phyloP scores from a whole-genome alignment of 345 rosid species.

The Chamaenerion angustifolium region DNA sequence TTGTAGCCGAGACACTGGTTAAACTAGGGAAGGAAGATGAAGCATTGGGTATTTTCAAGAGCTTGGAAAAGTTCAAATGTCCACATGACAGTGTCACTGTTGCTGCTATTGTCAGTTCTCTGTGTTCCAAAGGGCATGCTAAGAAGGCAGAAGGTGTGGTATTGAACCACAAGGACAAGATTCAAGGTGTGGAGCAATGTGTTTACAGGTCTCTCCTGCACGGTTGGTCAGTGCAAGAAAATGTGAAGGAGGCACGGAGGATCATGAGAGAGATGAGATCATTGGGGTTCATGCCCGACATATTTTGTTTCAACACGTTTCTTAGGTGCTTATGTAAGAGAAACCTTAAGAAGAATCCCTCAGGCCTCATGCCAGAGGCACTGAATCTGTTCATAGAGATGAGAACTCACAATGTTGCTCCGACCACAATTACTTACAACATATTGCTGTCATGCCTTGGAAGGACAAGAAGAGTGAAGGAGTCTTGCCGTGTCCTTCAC shows the following conservation, averaged over 20 bases:
- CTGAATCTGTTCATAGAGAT: constrained; percentile 81
- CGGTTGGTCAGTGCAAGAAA: constrained; percentile 56
- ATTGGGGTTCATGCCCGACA: constrained; percentile 34
- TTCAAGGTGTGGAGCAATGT: constrained; percentile 28
- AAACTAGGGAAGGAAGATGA: constrained; percentile 64
- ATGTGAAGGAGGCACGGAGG: constrained; percentile 58
- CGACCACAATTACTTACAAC: constrained; percentile 58
- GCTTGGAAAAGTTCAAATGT: constrained; percentile 65
- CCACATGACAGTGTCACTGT: constrained; percentile 41
- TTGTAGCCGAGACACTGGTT: constrained; percentile 57
- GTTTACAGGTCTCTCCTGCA: constrained; percentile 53
- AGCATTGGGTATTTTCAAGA: constrained; percentile 79
- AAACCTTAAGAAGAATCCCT: constrained; percentile 52
- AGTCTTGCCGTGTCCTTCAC: constrained; percentile 49
- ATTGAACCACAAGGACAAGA: constrained; percentile 45
- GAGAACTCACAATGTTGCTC: constrained; percentile 41
- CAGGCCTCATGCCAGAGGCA: constrained; percentile 77
- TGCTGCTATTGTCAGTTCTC: constrained; percentile 47
- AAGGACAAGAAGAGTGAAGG: constrained; percentile 65
- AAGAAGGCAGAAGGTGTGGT: constrained; percentile 72
- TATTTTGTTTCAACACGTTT: constrained; percentile 59
- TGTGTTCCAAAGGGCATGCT: constrained; percentile 67
- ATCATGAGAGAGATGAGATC: constrained; percentile 69
- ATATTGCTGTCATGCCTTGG: constrained; percentile 66
- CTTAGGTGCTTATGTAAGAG: constrained; percentile 61